phyloP scores from a whole-genome alignment of 1,284 basidiomycete species.

The Melampsora larici-populina region DNA sequence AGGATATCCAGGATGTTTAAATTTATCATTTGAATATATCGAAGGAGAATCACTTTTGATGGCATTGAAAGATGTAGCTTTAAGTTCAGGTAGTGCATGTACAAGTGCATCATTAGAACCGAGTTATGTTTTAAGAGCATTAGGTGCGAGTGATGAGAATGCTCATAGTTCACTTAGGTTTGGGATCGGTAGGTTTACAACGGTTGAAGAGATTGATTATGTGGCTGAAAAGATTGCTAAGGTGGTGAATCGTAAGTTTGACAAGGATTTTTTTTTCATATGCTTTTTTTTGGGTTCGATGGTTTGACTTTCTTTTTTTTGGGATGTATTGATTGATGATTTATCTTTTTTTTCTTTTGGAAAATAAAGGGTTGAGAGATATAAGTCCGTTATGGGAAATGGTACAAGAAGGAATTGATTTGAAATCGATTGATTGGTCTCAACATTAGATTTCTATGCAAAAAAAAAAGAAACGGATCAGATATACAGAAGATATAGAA shows the following conservation, averaged over 20 bases:
- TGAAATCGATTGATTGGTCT: conserved; percentile 88
- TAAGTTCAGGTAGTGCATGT: conserved; percentile 96
- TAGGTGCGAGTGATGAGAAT: conserved; percentile 97
- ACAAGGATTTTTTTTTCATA: conserved; percentile 50
- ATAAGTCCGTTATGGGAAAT: conserved; percentile 83
- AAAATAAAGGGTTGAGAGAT: conserved; percentile 47
- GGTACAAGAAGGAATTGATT: conserved; percentile 95
- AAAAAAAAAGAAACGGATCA: conserved; percentile 44
- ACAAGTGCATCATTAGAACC: conserved; percentile 98
- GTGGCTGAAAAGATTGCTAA: conserved; percentile 83
- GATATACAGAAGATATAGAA: no score
- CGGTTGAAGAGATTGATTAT: conserved; percentile 93
- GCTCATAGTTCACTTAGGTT: conserved; percentile 97
- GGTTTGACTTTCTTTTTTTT: conserved; percentile 34
- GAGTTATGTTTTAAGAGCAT: conserved; percentile 92
- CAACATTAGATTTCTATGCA: conserved; percentile 58
- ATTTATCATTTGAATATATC: conserved; percentile 93
- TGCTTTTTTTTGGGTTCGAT: neutral
- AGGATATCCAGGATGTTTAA: conserved; percentile 85
- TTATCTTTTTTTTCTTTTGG: neutral
- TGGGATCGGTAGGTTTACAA: conserved; percentile 97
- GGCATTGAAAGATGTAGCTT: conserved; percentile 97
- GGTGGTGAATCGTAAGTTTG: conserved; percentile 71
- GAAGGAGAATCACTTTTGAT: conserved; percentile 96
- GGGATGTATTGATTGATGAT: conserved; percentile 55